A percentile compares a stretch with the other conserved stretches of the same genome.
Conservation (phyloP, 2,329 filamentous ascomycete species). For the Sphaceloma murrayae region DNA sequence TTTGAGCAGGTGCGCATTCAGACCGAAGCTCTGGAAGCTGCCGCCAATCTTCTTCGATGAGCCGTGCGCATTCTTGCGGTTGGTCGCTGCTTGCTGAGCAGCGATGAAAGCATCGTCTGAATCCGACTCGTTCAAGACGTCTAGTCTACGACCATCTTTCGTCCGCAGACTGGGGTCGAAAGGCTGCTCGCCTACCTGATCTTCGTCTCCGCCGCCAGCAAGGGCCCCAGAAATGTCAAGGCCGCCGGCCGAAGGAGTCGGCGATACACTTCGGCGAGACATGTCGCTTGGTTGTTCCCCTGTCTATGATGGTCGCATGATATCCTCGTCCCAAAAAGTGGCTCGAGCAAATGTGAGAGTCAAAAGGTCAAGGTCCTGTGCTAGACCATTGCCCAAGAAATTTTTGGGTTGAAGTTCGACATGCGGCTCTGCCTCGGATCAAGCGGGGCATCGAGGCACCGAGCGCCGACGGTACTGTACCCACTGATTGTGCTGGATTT, state of each 20-base stretch:
- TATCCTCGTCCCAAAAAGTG: no score
- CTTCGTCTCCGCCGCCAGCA: slow-evolving; percentile 1
- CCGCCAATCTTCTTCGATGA: slow-evolving; percentile 74
- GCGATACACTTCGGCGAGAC: slow-evolving; percentile 6
- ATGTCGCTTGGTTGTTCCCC: neutral
- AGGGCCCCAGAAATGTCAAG: slow-evolving; percentile 17
- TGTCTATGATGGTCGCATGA: no score
- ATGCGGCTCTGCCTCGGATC: neutral
- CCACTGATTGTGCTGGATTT: slow-evolving; percentile 11
- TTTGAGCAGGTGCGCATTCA: slow-evolving; percentile 75
- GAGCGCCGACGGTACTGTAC: slow-evolving; percentile 1
- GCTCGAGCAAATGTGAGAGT: no score
- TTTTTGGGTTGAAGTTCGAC: slow-evolving; percentile 1
- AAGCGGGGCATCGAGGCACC: neutral
- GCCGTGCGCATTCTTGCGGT: slow-evolving; percentile 69
- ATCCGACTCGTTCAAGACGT: slow-evolving; percentile 34
- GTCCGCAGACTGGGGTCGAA: neutral
- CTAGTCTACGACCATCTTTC: neutral
- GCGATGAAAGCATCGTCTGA: slow-evolving; percentile 82
- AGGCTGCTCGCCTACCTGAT: neutral
- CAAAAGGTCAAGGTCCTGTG: no score
- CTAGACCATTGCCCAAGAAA: slow-evolving; percentile 3
- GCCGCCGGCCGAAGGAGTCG: slow-evolving; percentile 3
- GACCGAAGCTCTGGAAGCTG: slow-evolving; percentile 89
- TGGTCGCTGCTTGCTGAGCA: slow-evolving; percentile 73